Evolutionary conservation across 2,329 filamentous ascomycete species (phyloP), one percentile per base, ranked within the genome.

Genomic region (Fusarium neocosmosporiellum): DNA sequence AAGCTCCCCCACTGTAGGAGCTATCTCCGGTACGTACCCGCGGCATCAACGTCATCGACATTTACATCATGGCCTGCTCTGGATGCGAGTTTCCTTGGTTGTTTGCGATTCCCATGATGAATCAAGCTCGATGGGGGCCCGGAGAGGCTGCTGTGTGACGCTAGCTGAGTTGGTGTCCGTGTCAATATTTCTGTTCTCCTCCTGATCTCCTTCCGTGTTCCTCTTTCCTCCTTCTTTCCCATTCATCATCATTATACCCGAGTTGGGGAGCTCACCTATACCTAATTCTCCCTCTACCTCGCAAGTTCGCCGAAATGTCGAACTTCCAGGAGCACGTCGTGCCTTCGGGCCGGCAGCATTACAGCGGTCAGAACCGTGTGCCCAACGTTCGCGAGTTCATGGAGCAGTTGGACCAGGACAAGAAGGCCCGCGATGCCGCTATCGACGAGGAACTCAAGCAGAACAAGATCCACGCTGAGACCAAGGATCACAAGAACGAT

Each of bases 371-470:
- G 67, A 97, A 98, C 81, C 93, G 93, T 27, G 91, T 98, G 61
- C 96, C 96, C 8, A 98, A 94, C 64, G 93, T 98, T 74, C 91
- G 92, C 79, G 89, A 96, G 81, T 97, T 98, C 74, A 88, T 98
- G 74, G 88, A 93, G 61, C 89, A 89, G 72, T 87, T 98, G 37
- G 95, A 98, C 81, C 86, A 83, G 61, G 91, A 97, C 75, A 98
- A 98, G 85, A 90, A 88, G 76, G 84, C 92, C 10, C 89, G 94
- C 74, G 94, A 97, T 81, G 87, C 87, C 65, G 84, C 88, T 71
- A 91, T 97, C 69, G 93, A 97, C 53, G 84, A 89, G 55, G 82
- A 88, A 20, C 78, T 83, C 7, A 84, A 84, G 69, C 63, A 77
- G 14, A 84, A 84, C 69, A 78, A 81, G 37, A 66, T 79, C 54